Conservation (phyloP, 306 rosid species). For the Cucumis sativus region Cucumber_9930_V3 NC_026656.2:24228001-24228500, state of each 20-base stretch:
- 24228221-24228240: background rate
- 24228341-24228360: background rate
- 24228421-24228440: background rate
- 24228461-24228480: background rate
- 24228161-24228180: background rate
- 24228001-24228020: background rate
- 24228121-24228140: background rate
- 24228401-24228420: background rate
- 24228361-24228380: background rate
- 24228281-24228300: background rate
- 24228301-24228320: background rate
- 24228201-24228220: background rate
- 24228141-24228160: background rate
- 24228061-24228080: background rate
- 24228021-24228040: background rate
- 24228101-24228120: background rate
- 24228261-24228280: background rate
- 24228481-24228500: background rate
- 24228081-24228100: background rate
- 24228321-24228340: background rate
- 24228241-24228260: background rate
- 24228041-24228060: background rate
- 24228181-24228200: background rate
- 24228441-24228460: background rate
- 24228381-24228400: background rate